Evolutionary conservation across 352 stramenopile species (phyloP), one percentile per base, ranked within the genome.

Genomic region (Globisporangium paroecandrum): DNA sequence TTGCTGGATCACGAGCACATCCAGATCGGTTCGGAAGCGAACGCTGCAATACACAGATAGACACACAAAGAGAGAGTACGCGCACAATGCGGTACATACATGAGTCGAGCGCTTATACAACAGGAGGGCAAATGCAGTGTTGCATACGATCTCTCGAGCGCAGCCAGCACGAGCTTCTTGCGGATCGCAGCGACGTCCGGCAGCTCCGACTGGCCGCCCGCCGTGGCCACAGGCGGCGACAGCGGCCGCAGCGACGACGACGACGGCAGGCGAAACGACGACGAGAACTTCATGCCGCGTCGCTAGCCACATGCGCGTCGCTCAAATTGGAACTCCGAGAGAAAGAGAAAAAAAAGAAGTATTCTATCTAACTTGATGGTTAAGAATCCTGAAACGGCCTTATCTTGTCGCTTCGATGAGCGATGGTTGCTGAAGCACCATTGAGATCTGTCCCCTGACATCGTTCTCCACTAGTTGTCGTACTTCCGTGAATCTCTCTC

Each of bases 11-110:
- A 89, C 63, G 24, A 81, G 58, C 4, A 89, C 58, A 29, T 92
- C 84, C 29, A 88, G 36, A 56, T 92, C 84, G 6, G 65, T 86
- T 4, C 84, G 80, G n/a, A 87, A 74, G 10, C 82, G 75, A 61
- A 73, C 69, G 0, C 83, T 90, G 54, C 1, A 9, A 2, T 6
- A 54, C 1, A 43, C 20, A 53, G 0, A 47, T 0, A 20, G 15
- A 18, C 4, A 64, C 43, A 58, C 15, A 57, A 8, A 64, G 41
- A 27, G 56, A 56, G 27, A 3, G 1, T n/a, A 43, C 8, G 12
- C 12, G 27, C 27, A 32, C 27, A 46, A 18, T 46, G 38, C 38
- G 4, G 12, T 46, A 20, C 12, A 46, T 46, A 32, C 27, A 32
- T 32, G 38, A 46, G 38, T 32, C 27, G 12, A 46, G 38, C 3